A percentile compares a stretch with the other conserved stretches of the same genome.
phyloP scores from a whole-genome alignment of 805 yeast species.

The Myxozyma vanderwaltii region DNA sequence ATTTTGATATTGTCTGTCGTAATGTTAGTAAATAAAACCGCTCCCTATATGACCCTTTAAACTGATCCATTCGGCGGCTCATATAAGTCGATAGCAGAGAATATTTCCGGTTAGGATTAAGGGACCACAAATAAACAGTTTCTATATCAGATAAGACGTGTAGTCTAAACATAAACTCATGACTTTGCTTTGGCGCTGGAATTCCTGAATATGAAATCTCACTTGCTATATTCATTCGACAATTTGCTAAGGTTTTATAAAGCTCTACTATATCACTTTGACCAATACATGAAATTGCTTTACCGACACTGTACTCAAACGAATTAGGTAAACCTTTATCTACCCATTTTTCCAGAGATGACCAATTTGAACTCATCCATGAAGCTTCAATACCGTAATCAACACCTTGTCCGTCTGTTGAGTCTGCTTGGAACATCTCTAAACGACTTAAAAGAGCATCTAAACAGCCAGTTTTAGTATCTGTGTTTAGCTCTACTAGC shows the following conservation, averaged over 20 bases:
- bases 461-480: not conserved
- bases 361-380: slow-evolving; percentile 60
- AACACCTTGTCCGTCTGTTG: slow-evolving; percentile 54
- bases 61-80: slow-evolving; percentile 37
- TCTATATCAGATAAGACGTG: slow-evolving; percentile 67
- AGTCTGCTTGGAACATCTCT: slow-evolving; percentile 40
- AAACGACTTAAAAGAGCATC: slow-evolving; percentile 53
- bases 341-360: slow-evolving; percentile 61
- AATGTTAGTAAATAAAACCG: slow-evolving; percentile 62
- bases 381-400: slow-evolving; percentile 76
- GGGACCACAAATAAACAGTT: slow-evolving; percentile 39
- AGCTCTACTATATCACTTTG: slow-evolving; percentile 44
- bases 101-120: slow-evolving; percentile 23
- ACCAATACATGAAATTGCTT: slow-evolving; percentile 55
- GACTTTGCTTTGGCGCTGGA: slow-evolving; percentile 55
- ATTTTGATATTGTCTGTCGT: slow-evolving; percentile 53
- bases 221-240: slow-evolving; percentile 62
- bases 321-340: slow-evolving; percentile 51
- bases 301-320: slow-evolving; percentile 66
- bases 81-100: slow-evolving; percentile 25
- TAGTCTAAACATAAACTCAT: slow-evolving; percentile 53
- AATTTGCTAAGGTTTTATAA: slow-evolving; percentile 49
- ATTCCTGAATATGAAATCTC: slow-evolving; percentile 54
- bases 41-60: slow-evolving; percentile 59
- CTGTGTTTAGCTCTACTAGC: not conserved